Evolutionary conservation across 2,329 filamentous ascomycete genomes (phyloP), one percentile per base, ranked within the genome.

Genomic region (Colletotrichum sojae): DNA sequence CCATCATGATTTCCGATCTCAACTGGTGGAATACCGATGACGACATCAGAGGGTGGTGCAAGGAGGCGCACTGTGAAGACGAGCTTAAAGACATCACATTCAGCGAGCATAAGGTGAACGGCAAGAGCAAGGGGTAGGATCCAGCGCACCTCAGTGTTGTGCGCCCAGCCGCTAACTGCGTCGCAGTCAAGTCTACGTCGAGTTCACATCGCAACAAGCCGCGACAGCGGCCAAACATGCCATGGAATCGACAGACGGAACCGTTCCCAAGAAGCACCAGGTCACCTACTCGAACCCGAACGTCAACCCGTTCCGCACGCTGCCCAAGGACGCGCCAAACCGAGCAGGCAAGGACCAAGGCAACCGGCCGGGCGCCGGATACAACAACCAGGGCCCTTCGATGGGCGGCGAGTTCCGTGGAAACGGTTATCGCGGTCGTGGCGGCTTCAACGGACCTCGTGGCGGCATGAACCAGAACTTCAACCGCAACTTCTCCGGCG

Each of bases 21-120:
- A 92, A 93, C 79, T 99, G 96, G 96, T 98, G 95, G 95, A 95
- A 91, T 36, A 97, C 93, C 2, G 96, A 99, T 77, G 96, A 99
- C 76, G 94, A 98, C 74, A 89, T 99, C 65, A 92, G 96, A 61
- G 93, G 92, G 58, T 98, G 94, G 93, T 86, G 92, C 25, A 90
- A 90, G 73, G 88, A 93, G 72, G 93, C 92, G n/a, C 89, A 88
- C 2, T 93, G 90, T 73, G 96, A 98, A 79, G 88, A 91, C 53
- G 94, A 97, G 76, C 83, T 98, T 18, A 94, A 93, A 75, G 96
- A 98, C 70, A 90, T 99, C 59, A 97, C 95, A 0, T 99, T 98
- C 79, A 98, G 94, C 76, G 96, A 99, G 79, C 96, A 98, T 82
- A 99, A 99, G 79, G 95, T 98, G 55, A 99, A 99, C 74, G 96